Evolutionary conservation across 2,329 filamentous ascomycete species (phyloP), one percentile per base, ranked within the genome.

Genomic region (Graphilbum sp.): DNA sequence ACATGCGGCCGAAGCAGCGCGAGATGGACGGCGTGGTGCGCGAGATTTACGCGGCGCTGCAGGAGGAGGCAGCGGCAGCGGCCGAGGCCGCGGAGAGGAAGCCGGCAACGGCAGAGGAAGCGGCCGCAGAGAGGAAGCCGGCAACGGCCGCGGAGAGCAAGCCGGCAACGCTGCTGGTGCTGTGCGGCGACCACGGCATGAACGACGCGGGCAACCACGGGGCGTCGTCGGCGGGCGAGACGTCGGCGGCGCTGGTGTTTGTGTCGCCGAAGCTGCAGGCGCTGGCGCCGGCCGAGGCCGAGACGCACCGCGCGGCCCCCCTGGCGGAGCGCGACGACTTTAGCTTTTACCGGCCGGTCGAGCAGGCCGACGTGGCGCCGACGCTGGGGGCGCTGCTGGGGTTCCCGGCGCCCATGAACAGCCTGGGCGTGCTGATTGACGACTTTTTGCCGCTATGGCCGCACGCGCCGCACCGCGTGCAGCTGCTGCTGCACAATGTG

Each of bases 121-220:
- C n/a, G n/a, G n/a, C n/a, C n/a, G n/a, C n/a, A n/a, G n/a, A n/a
- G n/a, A n/a, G n/a, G n/a, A n/a, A n/a, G n/a, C n/a, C n/a, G n/a
- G n/a, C n/a, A n/a, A n/a, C n/a, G n/a, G 69, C 80, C 50, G 67
- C 66, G 4, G 61, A 81, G 40, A 53, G 68, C 1, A 79, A 94
- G 54, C 72, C 95, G 1, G 53, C 72, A 24, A 80, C 88, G 0
- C 61, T 98, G 2, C 69, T 98, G 34, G 76, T 98, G 3, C 60
- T 98, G 7, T 85, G 79, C 40, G 90, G 90, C 40, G 92, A 98
- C 50, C 90, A 98, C 53, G 90, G 90, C n/a, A 98, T 98, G 90
- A 98, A 96, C 49, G 88, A 96, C 49, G 90, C 84, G 17, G 90
- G 90, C 3, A 96, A 96, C 48, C 90, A 98, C 54, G 90, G 90